phyloP scores from a whole-genome alignment of 345 rosid species.

The Salix viminalis region DNA sequence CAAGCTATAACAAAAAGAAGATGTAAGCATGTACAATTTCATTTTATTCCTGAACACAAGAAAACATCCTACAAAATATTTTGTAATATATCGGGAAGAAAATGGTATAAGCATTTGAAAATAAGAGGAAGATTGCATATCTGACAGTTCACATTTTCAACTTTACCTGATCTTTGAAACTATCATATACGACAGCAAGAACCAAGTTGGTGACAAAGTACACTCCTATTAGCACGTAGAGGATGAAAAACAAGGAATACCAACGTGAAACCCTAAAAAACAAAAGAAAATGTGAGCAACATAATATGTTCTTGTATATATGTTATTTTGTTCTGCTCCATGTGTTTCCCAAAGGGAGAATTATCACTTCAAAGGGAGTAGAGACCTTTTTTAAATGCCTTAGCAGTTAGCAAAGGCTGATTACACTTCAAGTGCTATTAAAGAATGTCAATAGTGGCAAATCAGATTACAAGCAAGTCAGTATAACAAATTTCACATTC shows the following conservation, averaged over 20 bases:
- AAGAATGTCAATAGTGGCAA: neutral
- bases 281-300: neutral
- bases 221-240: conserved; percentile 82
- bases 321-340: neutral
- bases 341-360: neutral
- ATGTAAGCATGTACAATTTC: conserved; percentile 3
- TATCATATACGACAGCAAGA: conserved; percentile 95
- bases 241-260: conserved; percentile 70
- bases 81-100: neutral
- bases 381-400: too few relatives aligned
- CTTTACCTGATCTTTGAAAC: conserved; percentile 88
- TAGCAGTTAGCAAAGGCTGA: neutral
- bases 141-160: neutral
- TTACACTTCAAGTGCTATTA: too few relatives aligned
- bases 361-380: neutral
- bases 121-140: neutral
- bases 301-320: neutral
- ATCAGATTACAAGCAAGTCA: neutral
- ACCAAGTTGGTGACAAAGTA: conserved; percentile 96
- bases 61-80: neutral
- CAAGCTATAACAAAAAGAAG: conserved; percentile 49
- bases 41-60: neutral
- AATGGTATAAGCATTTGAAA: neutral
- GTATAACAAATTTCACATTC: neutral
- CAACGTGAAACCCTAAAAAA: conserved; percentile 79